Conservation (phyloP, 192 early-diverging fungal species). For the Backusella tuberculispora region DNA sequence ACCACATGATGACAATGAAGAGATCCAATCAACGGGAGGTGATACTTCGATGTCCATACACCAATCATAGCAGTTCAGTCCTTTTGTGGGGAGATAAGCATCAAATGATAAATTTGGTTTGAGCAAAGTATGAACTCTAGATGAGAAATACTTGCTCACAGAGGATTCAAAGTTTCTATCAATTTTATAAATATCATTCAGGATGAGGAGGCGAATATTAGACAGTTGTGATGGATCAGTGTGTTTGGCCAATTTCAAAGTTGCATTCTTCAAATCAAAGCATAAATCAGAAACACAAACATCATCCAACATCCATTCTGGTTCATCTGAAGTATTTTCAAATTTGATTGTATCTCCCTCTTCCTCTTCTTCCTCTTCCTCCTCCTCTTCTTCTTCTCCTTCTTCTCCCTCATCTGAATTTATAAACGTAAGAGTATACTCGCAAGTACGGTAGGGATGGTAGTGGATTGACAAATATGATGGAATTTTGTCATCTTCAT, state of each 20-base stretch:
- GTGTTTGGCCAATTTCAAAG: neutral
- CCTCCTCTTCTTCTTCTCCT: neutral
- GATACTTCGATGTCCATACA: no score
- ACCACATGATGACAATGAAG: no score
- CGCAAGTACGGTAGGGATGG: conserved; percentile 16
- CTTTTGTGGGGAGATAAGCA: no score
- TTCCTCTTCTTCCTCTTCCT: no score
- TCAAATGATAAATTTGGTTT: neutral
- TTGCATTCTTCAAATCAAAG: no score
- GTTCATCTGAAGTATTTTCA: no score
- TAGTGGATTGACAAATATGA: conserved; percentile 9
- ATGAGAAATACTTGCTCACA: conserved; percentile 17
- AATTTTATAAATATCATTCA: conserved; percentile 19
- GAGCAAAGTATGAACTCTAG: neutral
- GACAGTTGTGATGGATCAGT: neutral
- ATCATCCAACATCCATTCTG: no score
- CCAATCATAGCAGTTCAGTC: no score
- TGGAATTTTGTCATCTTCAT: conserved; percentile 19
- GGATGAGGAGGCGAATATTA: conserved; percentile 15
- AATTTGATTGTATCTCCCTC: no score
- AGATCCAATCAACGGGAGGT: no score
- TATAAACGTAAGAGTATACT: no score
- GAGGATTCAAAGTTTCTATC: conserved; percentile 13
- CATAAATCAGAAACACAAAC: no score
- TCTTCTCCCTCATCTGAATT: neutral